Base-by-base conservation (phyloP, 202 grass and related monocot species). In the Panicum hallii region DNA sequence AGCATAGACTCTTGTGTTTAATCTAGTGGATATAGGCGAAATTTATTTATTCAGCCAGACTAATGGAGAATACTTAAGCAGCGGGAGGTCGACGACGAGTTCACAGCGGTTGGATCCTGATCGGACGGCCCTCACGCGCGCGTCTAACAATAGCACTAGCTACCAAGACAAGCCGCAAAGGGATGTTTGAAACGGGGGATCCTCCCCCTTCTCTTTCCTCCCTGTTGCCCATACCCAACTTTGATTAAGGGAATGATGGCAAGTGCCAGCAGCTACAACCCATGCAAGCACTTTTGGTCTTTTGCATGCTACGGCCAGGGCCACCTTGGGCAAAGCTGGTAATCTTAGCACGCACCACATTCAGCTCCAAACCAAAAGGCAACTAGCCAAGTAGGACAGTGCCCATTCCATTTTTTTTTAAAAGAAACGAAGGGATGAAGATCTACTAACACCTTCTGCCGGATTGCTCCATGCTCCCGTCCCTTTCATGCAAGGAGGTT, bases 241-340 rank as follows among this genome's bases (percentile, higher is more conserved):
- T 78, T 94, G 91, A 97, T 93, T 92, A 94, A 81, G 26, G 72
- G 80, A 84, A 94, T 88, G 87, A 93, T 91, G 87, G 74, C 72
- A 68, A 53, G 12, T 32, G 47, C 65, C 77, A 85, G 78, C 71
- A 87, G 77, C 93, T 86, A 87, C 87, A 83, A 70, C 70, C 84
- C 77, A 85, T 49, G 75, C 88, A 78, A 41, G 63, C 86, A 78
- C 89, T 93, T 93, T 90, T 84, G 58, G 74, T 78, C 89, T 93
- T 93, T 90, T 88, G 58, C 81, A 71, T 64, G 64, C 56, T 79
- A 72, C 56, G 38, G 60, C 81, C 84, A 30, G 60, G 82, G 69
- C 88, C 79, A 80, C 83, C 89, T 40, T 41, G 54, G 41, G 67
- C 66, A 79, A 71, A 34, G 30, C 63, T 53, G 45, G 34, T 54